phyloP scores from a whole-genome alignment of 768 basidiomycete species.

The Lactifluus subvellereus region DNA sequence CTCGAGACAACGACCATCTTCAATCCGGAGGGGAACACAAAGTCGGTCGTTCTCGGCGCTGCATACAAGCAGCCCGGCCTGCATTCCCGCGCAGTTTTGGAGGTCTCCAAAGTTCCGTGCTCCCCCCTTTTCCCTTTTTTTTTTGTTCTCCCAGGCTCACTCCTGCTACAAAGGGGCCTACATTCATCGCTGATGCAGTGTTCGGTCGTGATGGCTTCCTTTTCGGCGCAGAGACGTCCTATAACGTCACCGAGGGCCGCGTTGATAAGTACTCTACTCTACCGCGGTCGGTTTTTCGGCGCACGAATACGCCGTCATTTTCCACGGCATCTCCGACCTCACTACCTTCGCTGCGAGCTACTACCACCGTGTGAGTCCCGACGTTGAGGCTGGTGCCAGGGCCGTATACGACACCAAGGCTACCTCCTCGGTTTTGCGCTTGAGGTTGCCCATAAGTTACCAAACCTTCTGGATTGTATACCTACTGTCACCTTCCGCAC shows the following conservation, averaged over 20 bases:
- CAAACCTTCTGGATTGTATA: constrained; percentile 11
- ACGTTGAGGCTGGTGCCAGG: constrained; percentile 94
- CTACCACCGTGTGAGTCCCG: constrained; percentile 91
- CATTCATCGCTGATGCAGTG: constrained; percentile 94
- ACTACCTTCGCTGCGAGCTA: constrained; percentile 92
- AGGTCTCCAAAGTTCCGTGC: constrained; percentile 80
- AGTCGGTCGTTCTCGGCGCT: constrained; percentile 76
- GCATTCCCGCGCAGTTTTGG: constrained; percentile 85
- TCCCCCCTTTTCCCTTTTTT: neutral
- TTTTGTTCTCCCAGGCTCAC: neutral
- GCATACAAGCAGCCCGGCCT: constrained; percentile 95
- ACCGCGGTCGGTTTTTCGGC: constrained; percentile 83
- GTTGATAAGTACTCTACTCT: constrained; percentile 86
- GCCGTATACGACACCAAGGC: constrained; percentile 94
- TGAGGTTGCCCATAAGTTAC: constrained; percentile 55
- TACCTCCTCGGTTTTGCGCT: constrained; percentile 77
- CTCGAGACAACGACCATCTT: constrained; percentile 82
- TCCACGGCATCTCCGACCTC: constrained; percentile 93
- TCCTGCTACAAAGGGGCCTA: constrained; percentile 65
- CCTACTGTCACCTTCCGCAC: constrained; percentile 23
- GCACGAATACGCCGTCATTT: constrained; percentile 88
- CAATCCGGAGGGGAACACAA: constrained; percentile 79
- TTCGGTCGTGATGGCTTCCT: constrained; percentile 97
- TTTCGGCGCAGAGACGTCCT: constrained; percentile 90
- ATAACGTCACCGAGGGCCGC: constrained; percentile 92